Evolutionary conservation across 169 alveolate species (phyloP).

Genomic region (Eimeria zaria): DNA sequence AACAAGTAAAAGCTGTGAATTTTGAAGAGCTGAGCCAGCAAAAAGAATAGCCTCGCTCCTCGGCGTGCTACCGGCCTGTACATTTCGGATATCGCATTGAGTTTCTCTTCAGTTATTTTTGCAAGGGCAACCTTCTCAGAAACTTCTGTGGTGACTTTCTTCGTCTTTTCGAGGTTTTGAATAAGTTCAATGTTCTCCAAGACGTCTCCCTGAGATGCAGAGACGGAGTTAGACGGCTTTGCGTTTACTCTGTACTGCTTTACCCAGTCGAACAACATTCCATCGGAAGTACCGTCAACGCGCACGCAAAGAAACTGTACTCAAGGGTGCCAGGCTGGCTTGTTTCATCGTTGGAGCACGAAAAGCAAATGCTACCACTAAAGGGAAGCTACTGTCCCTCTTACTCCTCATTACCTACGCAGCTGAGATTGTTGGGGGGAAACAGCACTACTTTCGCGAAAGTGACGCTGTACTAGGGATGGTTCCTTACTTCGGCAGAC

Average conservation of each 20-base stretch:
- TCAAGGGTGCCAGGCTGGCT: background rate
- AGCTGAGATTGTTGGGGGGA: background rate
- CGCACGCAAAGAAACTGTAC: background rate
- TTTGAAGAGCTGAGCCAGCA: slow-evolving; percentile 88
- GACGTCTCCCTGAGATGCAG: slow-evolving; percentile 91
- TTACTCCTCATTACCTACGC: background rate
- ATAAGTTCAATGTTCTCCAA: slow-evolving; percentile 97
- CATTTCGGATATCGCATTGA: slow-evolving; percentile 96
- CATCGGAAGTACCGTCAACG: background rate
- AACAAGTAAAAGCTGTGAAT: slow-evolving; percentile 97
- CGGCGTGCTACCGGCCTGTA: slow-evolving; percentile 97
- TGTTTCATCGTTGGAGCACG: background rate
- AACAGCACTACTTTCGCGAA: background rate
- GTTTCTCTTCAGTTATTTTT: slow-evolving; percentile 96
- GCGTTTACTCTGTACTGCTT: background rate
- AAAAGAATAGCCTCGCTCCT: slow-evolving; percentile 82
- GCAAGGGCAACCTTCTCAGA: slow-evolving; percentile 97
- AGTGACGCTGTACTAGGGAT: background rate
- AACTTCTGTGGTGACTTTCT: slow-evolving; percentile 96
- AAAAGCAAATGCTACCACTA: background rate
- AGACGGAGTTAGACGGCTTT: background rate
- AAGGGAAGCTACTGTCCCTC: background rate
- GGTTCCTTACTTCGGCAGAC: slow-evolving; percentile 83
- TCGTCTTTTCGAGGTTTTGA: slow-evolving; percentile 97
- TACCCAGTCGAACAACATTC: background rate